These are phyloP conservation scores for Sclerospora graminicola DNA, from an alignment of 352 stramenopile species.

Conservation along the genomic window DNA sequence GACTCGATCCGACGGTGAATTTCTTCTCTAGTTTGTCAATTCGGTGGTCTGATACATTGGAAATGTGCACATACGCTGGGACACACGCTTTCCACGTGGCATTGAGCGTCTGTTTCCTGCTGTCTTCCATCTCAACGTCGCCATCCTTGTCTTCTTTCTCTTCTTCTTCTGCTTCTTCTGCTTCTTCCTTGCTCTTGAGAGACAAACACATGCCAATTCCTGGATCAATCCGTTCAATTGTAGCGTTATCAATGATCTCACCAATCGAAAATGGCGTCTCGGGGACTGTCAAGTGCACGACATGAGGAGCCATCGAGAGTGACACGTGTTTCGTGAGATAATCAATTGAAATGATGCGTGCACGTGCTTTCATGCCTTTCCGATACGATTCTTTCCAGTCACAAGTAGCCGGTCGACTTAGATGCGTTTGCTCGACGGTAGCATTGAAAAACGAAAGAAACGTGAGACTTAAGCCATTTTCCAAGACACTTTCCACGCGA, in stretches of 20 bases:
- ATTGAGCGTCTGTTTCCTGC: slow-evolving; percentile 21
- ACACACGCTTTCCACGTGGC: slow-evolving; percentile 72
- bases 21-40: slow-evolving; percentile 86
- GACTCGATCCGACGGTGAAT: slow-evolving; percentile 43
- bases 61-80: slow-evolving; percentile 85
- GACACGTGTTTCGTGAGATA: slow-evolving; percentile 57
- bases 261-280: slow-evolving; percentile 48
- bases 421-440: slow-evolving; percentile 85
- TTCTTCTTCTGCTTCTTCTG: too few relatives aligned
- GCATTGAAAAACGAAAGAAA: slow-evolving; percentile 85
- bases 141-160: too few relatives aligned
- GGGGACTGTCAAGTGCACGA: slow-evolving; percentile 68
- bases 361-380: slow-evolving; percentile 76
- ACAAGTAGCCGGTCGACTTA: slow-evolving; percentile 69
- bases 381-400: slow-evolving; percentile 71
- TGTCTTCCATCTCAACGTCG: slow-evolving; percentile 44
- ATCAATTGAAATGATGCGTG: slow-evolving; percentile 80
- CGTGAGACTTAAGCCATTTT: slow-evolving; percentile 79
- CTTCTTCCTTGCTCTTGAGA: slow-evolving; percentile 42
- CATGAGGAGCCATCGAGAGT: slow-evolving; percentile 81
- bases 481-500: slow-evolving; percentile 84
- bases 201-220: slow-evolving; percentile 84
- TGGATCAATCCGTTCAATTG: slow-evolving; percentile 74
- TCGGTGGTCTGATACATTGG: slow-evolving; percentile 67
- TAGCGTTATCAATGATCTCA: slow-evolving; percentile 58